These are phyloP conservation scores for Babesia ovis DNA, from an alignment of 169 alveolate genomes.

Conservation along the genomic window DNA sequence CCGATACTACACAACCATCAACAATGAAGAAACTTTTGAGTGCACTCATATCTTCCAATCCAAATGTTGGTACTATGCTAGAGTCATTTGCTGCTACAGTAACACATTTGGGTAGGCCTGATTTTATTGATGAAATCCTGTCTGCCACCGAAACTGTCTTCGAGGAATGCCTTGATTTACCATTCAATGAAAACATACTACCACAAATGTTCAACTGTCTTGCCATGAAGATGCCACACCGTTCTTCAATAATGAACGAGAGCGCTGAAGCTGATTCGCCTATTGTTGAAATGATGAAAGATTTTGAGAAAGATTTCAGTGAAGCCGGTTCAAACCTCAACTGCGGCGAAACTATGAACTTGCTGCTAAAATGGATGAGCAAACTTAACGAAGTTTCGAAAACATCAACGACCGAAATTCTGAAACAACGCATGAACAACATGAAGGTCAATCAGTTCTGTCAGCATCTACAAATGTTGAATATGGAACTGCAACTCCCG, in stretches of 20 bases:
- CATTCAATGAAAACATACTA: constrained; percentile 61
- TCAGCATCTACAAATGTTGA: constrained; percentile 12
- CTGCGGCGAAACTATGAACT: constrained; percentile 64
- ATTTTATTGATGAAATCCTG: constrained; percentile 53
- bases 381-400: constrained; percentile 18
- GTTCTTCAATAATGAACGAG: constrained; percentile 1
- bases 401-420: neutral
- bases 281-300: constrained; percentile 11
- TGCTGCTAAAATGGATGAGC: constrained; percentile 42
- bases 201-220: constrained; percentile 53
- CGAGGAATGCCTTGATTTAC: constrained; percentile 68
- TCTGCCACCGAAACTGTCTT: constrained; percentile 63
- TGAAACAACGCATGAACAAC: constrained; percentile 32
- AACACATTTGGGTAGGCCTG: constrained; percentile 63
- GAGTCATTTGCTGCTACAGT: constrained; percentile 54
- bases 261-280: neutral
- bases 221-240: constrained; percentile 40
- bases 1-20: constrained; percentile 11
- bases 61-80: constrained; percentile 41
- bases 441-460: constrained; percentile 29
- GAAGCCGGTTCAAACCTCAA: constrained; percentile 3
- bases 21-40: constrained; percentile 39
- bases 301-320: constrained; percentile 6
- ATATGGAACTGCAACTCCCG: constrained; percentile 53
- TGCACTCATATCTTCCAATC: constrained; percentile 40